These are phyloP conservation scores for Leptomonas seymouri DNA, from an alignment of 208 protist genomes.

Conservation along the genomic window DNA sequence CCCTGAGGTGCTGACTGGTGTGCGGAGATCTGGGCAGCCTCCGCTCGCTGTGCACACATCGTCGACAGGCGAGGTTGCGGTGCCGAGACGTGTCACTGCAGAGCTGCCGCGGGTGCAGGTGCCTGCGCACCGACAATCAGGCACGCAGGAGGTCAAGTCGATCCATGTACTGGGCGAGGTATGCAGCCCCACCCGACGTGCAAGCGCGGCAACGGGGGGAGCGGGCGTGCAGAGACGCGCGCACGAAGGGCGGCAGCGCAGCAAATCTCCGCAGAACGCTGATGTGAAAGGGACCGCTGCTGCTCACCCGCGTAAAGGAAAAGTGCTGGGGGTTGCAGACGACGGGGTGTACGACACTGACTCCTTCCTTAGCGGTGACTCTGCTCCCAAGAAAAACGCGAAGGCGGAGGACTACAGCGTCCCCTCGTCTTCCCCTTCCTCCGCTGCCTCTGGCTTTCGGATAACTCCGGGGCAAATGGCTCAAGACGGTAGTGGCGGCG, in stretches of 20 bases:
- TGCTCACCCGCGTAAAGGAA: background rate
- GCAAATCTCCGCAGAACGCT: background rate
- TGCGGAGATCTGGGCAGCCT: background rate
- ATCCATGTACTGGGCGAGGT: background rate
- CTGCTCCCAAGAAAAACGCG: slow-evolving; percentile 10
- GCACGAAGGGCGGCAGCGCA: background rate
- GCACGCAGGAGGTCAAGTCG: background rate
- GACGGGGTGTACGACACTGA: slow-evolving; percentile 21
- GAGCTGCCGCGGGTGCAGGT: background rate
- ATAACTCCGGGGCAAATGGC: background rate
- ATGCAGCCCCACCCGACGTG: slow-evolving; percentile 4
- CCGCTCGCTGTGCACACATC: background rate
- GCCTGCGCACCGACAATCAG: background rate
- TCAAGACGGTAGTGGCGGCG: too few species aligned
- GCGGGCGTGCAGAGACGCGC: background rate
- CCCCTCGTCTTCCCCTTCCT: background rate
- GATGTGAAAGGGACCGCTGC: background rate
- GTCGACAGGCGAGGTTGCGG: background rate
- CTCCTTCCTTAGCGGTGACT: slow-evolving; percentile 15
- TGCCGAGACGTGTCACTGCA: background rate
- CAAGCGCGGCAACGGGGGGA: background rate
- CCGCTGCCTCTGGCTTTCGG: background rate
- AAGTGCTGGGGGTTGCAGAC: background rate
- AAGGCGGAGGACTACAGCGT: background rate
- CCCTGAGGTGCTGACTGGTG: background rate